Evolutionary conservation across 176 grass and related monocot species (phyloP).

Genomic region (Cenchrus americanus): DNA sequence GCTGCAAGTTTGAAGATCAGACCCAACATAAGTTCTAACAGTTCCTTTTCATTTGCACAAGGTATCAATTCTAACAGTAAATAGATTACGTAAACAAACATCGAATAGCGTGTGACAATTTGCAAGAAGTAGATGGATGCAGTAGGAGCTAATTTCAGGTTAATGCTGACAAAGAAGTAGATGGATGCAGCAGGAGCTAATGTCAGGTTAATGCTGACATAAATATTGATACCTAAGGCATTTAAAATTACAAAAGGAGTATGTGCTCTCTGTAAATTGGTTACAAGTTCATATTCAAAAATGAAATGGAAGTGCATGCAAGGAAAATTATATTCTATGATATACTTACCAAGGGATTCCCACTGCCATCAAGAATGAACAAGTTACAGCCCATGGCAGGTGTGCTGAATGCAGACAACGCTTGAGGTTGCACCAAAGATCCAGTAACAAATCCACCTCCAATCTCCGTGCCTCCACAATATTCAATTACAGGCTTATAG

Average conservation of each 20-base stretch:
- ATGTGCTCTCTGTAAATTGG: not conserved
- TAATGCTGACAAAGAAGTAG: slow-evolving; percentile 3
- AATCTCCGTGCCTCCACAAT: slow-evolving; percentile 96
- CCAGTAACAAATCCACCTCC: slow-evolving; percentile 88
- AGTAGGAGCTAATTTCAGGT: not conserved
- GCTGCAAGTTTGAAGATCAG: slow-evolving; percentile 46
- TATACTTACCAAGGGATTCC: slow-evolving; percentile 78
- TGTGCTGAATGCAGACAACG: slow-evolving; percentile 92
- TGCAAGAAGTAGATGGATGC: not conserved
- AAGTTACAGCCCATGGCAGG: slow-evolving; percentile 84
- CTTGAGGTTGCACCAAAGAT: slow-evolving; percentile 84
- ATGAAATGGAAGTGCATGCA: not conserved
- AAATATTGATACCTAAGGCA: not conserved
- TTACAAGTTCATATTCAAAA: not conserved
- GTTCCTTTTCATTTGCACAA: not conserved
- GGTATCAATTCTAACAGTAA: not conserved
- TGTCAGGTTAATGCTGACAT: not conserved
- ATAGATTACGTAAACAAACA: slow-evolving; percentile 2
- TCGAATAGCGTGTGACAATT: not conserved
- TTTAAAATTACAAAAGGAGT: not conserved
- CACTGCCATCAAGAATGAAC: slow-evolving; percentile 72
- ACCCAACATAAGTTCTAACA: not conserved
- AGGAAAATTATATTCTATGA: not conserved
- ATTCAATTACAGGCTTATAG: slow-evolving; percentile 97
- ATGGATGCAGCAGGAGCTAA: not conserved